Conservation (phyloP, 768 basidiomycete species). For the Flagelloscypha sp. region DNA sequence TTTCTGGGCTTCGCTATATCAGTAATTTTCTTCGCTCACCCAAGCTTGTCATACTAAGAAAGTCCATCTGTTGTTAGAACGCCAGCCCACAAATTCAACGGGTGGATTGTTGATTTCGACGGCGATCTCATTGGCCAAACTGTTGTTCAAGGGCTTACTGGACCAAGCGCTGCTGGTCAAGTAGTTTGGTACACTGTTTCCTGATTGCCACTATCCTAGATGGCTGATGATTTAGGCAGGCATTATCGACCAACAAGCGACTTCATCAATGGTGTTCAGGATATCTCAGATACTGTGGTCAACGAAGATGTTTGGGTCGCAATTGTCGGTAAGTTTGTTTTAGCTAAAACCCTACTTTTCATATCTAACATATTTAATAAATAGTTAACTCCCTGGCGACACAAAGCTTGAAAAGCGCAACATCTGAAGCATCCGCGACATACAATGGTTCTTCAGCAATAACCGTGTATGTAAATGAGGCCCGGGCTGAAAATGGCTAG, state of each 20-base stretch:
- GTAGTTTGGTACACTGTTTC: slow-evolving; percentile 34
- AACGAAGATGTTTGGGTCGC: slow-evolving; percentile 40
- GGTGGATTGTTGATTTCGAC: slow-evolving; percentile 40
- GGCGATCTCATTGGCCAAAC: slow-evolving; percentile 16
- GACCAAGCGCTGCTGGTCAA: slow-evolving; percentile 41
- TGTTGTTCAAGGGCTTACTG: slow-evolving; percentile 22
- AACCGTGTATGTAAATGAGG: slow-evolving; percentile 28
- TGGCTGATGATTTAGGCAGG: slow-evolving; percentile 28
- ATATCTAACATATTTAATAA: not conserved
- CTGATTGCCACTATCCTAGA: slow-evolving; percentile 19
- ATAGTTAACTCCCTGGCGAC: slow-evolving; percentile 26
- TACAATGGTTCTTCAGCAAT: slow-evolving; percentile 31
- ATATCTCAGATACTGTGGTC: slow-evolving; percentile 30
- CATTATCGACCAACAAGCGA: slow-evolving; percentile 20
- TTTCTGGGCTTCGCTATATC: slow-evolving; percentile 50
- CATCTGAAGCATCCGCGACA: slow-evolving; percentile 15
- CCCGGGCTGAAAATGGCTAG: slow-evolving; percentile 40
- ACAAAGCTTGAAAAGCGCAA: slow-evolving; percentile 16
- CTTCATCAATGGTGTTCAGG: slow-evolving; percentile 29
- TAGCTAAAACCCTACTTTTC: not conserved
- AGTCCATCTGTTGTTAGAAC: slow-evolving; percentile 12
- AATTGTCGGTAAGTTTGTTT: slow-evolving; percentile 28
- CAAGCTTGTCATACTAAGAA: slow-evolving; percentile 32
- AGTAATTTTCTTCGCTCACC: slow-evolving; percentile 27
- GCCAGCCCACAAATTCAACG: slow-evolving; percentile 28